phyloP scores from a whole-genome alignment of 805 yeast species.

The Metschnikowia koreensis region DNA sequence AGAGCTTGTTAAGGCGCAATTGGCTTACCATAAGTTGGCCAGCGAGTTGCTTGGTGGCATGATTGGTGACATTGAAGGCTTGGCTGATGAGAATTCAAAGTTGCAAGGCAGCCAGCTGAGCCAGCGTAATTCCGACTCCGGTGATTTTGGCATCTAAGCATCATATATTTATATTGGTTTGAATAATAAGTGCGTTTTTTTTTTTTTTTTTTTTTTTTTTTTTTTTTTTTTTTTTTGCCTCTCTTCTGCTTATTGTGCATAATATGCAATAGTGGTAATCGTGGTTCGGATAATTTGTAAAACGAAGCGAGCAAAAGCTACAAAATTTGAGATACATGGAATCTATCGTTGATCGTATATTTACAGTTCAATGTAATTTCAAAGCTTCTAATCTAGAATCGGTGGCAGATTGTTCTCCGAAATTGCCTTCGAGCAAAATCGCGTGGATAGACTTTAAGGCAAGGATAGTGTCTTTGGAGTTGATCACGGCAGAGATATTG shows the following conservation, averaged over 20 bases:
- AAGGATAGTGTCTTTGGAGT: constrained; percentile 74
- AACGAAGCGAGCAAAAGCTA: too few relatives aligned
- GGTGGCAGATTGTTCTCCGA: constrained; percentile 20
- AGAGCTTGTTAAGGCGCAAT: constrained; percentile 74
- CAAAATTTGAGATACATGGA: too few relatives aligned
- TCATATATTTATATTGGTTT: too few relatives aligned
- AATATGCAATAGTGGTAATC: too few relatives aligned
- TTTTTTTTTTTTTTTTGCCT: too few relatives aligned
- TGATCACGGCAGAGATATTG: constrained; percentile 92
- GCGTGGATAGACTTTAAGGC: constrained; percentile 87
- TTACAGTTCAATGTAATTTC: constrained; percentile 7
- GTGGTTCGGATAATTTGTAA: too few relatives aligned
- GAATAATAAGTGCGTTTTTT: neutral
- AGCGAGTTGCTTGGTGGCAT: constrained; percentile 62
- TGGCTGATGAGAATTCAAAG: constrained; percentile 48
- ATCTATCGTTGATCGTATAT: neutral
- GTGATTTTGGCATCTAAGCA: constrained; percentile 27
- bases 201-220: neutral
- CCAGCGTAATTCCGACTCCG: constrained; percentile 17
- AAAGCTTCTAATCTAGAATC: constrained; percentile 19
- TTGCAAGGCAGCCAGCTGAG: constrained; percentile 16
- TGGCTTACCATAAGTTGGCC: constrained; percentile 77
- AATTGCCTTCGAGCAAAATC: constrained; percentile 54
- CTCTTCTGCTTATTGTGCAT: too few relatives aligned
- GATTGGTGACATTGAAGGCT: constrained; percentile 59